These are phyloP conservation scores for Saccharum spontaneum DNA, from an alignment of 176 grass and related monocot species.

Conservation along the genomic window DNA sequence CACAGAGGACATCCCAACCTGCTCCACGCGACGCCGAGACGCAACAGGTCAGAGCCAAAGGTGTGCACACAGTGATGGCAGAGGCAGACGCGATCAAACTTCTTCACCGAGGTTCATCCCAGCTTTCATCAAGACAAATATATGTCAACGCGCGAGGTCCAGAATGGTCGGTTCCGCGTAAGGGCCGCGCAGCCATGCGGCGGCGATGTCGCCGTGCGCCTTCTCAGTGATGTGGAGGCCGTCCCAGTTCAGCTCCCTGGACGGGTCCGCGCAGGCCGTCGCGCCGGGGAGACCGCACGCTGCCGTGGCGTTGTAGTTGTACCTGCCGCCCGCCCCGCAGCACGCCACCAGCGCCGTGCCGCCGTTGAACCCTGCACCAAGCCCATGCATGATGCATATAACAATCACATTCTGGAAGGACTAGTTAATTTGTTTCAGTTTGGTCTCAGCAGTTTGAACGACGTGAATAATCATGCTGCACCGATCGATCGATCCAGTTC, in stretches of 20 bases:
- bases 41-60: no score
- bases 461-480: no score
- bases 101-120: neutral
- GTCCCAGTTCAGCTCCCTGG: slow-evolving; percentile 45
- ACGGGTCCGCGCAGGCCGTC: slow-evolving; percentile 20
- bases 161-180: slow-evolving; percentile 36
- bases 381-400: neutral
- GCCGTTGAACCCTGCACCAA: neutral
- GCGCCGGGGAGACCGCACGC: slow-evolving; percentile 34
- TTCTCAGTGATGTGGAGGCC: slow-evolving; percentile 48
- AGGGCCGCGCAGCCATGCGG: slow-evolving; percentile 36
- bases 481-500: no score
- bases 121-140: neutral
- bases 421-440: no score
- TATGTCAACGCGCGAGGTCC: neutral
- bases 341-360: slow-evolving; percentile 22
- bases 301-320: slow-evolving; percentile 40
- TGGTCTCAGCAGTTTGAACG: no score
- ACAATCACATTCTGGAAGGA: no score
- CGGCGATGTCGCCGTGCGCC: slow-evolving; percentile 34
- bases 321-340: slow-evolving; percentile 42
- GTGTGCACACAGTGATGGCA: no score
- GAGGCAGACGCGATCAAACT: neutral
- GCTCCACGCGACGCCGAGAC: no score
- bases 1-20: neutral